phyloP scores from a whole-genome alignment of 2,329 filamentous ascomycete species.

The Ascochyta fabae region DNA sequence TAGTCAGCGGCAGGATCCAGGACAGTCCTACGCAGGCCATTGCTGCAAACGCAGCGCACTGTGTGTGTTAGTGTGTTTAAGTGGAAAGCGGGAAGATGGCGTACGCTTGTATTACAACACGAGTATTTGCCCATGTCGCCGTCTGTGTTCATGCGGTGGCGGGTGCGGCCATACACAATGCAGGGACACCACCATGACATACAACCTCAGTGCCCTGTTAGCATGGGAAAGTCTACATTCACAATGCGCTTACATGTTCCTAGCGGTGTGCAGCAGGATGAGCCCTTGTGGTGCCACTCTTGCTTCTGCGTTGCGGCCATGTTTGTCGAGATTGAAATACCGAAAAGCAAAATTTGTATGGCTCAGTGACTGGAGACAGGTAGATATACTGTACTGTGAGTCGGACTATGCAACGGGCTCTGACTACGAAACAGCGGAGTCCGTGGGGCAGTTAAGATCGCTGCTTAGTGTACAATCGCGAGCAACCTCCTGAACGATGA shows the following conservation, averaged over 20 bases:
- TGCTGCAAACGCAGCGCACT: constrained; percentile 38
- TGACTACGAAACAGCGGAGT: constrained; percentile 1
- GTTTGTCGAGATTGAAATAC: not conserved
- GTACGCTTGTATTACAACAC: constrained; percentile 37
- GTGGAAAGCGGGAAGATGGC: not conserved
- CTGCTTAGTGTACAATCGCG: not conserved
- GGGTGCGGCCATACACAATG: constrained; percentile 39
- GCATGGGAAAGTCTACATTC: not conserved
- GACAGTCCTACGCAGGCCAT: constrained; percentile 34
- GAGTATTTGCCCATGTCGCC: constrained; percentile 38
- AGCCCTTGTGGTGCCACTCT: constrained; percentile 41
- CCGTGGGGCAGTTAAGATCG: not conserved
- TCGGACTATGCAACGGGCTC: constrained; percentile 8
- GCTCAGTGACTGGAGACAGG: too few relatives aligned
- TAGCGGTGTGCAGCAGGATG: constrained; percentile 39
- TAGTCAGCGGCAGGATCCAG: constrained; percentile 43
- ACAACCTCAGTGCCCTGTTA: constrained; percentile 29
- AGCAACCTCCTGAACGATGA: not conserved
- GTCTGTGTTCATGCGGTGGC: constrained; percentile 38
- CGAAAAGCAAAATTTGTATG: not conserved
- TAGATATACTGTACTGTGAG: not conserved
- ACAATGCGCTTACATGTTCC: constrained; percentile 32
- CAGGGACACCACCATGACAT: constrained; percentile 45
- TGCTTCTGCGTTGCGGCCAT: constrained; percentile 34
- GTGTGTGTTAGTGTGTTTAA: constrained; percentile 5